These are phyloP conservation scores for Coemansia sp. DNA, from an alignment of 192 early-diverging fungal genomes.

Conservation along the genomic window DNA sequence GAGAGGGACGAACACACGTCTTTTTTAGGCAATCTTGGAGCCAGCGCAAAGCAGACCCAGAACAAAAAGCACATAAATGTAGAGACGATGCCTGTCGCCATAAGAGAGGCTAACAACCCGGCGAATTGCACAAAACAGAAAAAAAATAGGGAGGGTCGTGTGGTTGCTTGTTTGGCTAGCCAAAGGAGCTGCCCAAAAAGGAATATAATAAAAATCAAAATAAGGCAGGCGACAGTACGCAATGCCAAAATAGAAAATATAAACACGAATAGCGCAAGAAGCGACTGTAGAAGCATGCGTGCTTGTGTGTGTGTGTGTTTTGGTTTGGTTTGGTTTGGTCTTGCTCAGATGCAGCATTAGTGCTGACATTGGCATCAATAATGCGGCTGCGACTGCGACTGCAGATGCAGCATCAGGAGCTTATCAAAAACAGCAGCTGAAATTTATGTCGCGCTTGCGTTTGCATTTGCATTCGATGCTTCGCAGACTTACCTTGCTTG, in stretches of 20 bases:
- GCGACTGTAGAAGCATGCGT: not conserved
- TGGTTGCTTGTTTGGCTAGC: not conserved
- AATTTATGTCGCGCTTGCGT: too few species aligned
- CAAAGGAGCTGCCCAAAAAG: not conserved
- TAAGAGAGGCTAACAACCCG: not conserved
- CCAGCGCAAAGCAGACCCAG: not conserved
- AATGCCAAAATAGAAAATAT: not conserved
- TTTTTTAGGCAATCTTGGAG: not conserved
- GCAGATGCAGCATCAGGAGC: not conserved
- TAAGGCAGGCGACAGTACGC: not conserved
- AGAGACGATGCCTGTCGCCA: not conserved
- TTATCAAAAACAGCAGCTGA: not conserved
- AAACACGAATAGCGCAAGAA: not conserved
- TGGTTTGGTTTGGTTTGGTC: not conserved
- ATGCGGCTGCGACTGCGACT: not conserved
- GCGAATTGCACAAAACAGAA: not conserved
- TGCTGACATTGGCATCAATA: not conserved
- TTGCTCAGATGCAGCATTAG: not conserved
- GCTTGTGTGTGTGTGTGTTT: not conserved
- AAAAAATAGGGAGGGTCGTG: not conserved
- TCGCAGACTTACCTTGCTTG: constrained; percentile 23
- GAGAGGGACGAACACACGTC: not conserved
- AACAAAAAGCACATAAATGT: not conserved
- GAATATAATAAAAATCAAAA: not conserved
- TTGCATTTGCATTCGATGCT: not conserved